Evolutionary conservation across 2,329 filamentous ascomycete genomes (phyloP).

Genomic region (Fusarium fujikuroi): DNA sequence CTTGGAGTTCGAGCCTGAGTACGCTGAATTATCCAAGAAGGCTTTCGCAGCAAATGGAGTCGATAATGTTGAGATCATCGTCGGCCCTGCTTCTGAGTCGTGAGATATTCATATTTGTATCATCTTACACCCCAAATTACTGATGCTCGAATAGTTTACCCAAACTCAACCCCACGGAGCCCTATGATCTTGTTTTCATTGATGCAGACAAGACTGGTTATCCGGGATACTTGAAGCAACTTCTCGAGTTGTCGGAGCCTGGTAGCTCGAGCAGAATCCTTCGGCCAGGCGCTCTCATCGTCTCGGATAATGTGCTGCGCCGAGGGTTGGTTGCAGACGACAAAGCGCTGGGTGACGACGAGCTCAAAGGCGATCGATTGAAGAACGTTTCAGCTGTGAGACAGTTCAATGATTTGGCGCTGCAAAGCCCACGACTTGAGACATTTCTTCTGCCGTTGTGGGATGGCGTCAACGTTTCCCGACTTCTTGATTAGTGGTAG

Average conservation of each 20-base stretch:
- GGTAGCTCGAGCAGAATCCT: constrained; percentile 55
- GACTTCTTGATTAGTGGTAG: constrained; percentile 50
- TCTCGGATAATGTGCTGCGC: constrained; percentile 66
- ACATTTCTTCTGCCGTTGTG: constrained; percentile 55
- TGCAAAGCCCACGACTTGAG: constrained; percentile 52
- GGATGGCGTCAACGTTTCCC: constrained; percentile 55
- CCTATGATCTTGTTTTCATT: constrained; percentile 66
- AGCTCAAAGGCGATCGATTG: constrained; percentile 33
- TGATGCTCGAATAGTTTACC: constrained; percentile 36
- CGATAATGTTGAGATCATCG: constrained; percentile 58
- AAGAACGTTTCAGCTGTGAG: constrained; percentile 46
- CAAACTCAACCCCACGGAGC: constrained; percentile 47
- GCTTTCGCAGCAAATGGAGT: constrained; percentile 54
- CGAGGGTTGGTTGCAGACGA: constrained; percentile 59
- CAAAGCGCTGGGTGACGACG: constrained; percentile 22
- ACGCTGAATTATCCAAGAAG: constrained; percentile 54
- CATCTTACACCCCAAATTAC: background rate
- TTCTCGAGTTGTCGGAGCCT: constrained; percentile 57
- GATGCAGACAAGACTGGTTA: constrained; percentile 66
- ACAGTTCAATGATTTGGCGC: constrained; percentile 50
- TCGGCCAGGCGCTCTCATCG: constrained; percentile 60
- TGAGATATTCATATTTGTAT: constrained; percentile 43
- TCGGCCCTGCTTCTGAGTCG: constrained; percentile 60
- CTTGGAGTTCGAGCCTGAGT: constrained; percentile 59
- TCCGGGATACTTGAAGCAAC: constrained; percentile 57